These are phyloP conservation scores for Aspergillus pseudotamarii DNA, from an alignment of 2,329 filamentous ascomycete genomes.

Conservation along the genomic window DNA sequence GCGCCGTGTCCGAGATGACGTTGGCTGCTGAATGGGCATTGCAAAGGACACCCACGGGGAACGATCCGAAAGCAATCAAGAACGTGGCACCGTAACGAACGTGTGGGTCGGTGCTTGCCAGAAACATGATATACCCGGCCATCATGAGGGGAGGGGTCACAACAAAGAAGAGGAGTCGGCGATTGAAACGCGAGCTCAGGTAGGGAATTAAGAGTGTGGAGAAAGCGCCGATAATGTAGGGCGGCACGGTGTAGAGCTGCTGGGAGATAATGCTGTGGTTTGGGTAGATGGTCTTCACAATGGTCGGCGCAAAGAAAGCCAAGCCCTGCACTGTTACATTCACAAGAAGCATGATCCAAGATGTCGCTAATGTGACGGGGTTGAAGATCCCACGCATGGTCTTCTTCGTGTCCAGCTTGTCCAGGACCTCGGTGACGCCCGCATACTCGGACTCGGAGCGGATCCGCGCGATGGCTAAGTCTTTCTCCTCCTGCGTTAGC, in stretches of 20 bases:
- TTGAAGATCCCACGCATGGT: slow-evolving; percentile 64
- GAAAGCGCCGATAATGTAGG: slow-evolving; percentile 68
- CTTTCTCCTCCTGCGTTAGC: slow-evolving; percentile 67
- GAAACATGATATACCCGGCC: slow-evolving; percentile 71
- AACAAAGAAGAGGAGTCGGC: slow-evolving; percentile 64
- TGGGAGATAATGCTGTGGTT: slow-evolving; percentile 60
- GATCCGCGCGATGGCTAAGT: slow-evolving; percentile 66
- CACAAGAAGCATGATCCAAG: slow-evolving; percentile 61
- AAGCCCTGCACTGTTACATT: slow-evolving; percentile 73
- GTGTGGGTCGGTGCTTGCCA: slow-evolving; percentile 55
- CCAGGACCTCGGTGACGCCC: slow-evolving; percentile 63
- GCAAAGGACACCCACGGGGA: slow-evolving; percentile 64
- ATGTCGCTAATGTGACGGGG: slow-evolving; percentile 61
- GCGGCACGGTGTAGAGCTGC: slow-evolving; percentile 71
- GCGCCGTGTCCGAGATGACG: slow-evolving; percentile 70
- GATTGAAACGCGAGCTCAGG: slow-evolving; percentile 63
- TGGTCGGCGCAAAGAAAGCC: slow-evolving; percentile 71
- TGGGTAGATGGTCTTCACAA: slow-evolving; percentile 70
- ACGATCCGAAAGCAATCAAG: slow-evolving; percentile 66
- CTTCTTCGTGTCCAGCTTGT: slow-evolving; percentile 64
- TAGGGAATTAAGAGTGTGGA: slow-evolving; percentile 66
- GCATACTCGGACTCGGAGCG: slow-evolving; percentile 65
- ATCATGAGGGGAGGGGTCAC: slow-evolving; percentile 65
- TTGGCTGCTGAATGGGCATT: slow-evolving; percentile 72
- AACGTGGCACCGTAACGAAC: slow-evolving; percentile 73